Evolutionary conservation across 805 yeast species (phyloP), one percentile per base, ranked within the genome.

Genomic region (Deakozyma indianensis): DNA sequence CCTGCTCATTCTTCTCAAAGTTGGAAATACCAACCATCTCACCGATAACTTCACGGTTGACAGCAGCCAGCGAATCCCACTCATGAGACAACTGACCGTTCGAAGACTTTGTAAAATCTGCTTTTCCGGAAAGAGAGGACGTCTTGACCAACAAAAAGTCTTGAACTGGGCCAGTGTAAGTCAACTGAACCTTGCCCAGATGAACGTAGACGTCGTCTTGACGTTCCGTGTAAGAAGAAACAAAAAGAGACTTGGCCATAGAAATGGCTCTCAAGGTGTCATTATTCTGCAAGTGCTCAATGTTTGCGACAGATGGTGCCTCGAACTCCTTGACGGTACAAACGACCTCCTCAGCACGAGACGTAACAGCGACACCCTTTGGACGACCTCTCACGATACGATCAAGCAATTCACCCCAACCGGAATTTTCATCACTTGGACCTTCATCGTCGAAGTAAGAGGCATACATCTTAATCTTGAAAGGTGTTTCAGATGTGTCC

Each of bases 361-460:
- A 87, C 49, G 84, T 83, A 23, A 83, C 73, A 3, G 88, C 90
- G 45, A 84, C 75, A 51, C 94, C 94, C 45, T 73, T 74, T 47
- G 70, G 74, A 0, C 88, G 75, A 22, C 94, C 92, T 15, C 74
- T 60, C 51, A 86, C 79, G 49, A 86, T 82, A 54, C 94, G 68
- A 54, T 84, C 86, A 21, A 82, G 74, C 43, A 83, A 64, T 50
- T 81, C 88, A 64, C 95, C 96, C 95, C 95, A 86, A 43, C 96
- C 96, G 48, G 75, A 72, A 57, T 78, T 80, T 47, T 57, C 47
- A 55, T 64, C 67, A 49, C 56, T 49, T 52, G 70, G 62, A 48
- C 57, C 64, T 49, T 66, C 66, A 23, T 62, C 64, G 48, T 68
- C 69, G 52, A 78, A 71, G 53, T 71, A 79, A 0, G 92, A 80